These are phyloP conservation scores for Exophiala lecanii-corni DNA, from an alignment of 2,329 filamentous ascomycete species.

Conservation along the genomic window DNA sequence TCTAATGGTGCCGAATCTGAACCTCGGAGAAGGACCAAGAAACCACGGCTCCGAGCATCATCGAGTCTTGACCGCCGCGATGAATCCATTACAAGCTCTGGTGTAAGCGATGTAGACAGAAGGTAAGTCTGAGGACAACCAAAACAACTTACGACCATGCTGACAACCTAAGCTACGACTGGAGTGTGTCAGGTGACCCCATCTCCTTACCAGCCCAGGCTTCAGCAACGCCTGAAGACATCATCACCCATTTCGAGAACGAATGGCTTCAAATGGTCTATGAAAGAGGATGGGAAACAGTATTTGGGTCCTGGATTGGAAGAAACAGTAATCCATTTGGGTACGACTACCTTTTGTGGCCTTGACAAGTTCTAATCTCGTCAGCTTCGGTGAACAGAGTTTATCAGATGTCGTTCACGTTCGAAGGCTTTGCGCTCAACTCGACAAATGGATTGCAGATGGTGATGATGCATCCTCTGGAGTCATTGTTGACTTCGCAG, in stretches of 20 bases:
- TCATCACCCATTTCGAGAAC: constrained; percentile 2
- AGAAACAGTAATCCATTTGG: constrained; percentile 41
- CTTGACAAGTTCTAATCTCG: not conserved
- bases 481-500: constrained; percentile 1
- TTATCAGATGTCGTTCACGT: constrained; percentile 17
- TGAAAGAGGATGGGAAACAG: constrained; percentile 34
- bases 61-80: not conserved
- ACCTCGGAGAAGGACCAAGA: constrained; percentile 3
- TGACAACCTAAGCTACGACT: no score
- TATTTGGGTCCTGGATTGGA: constrained; percentile 43
- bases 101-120: not conserved
- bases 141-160: no score
- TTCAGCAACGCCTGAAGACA: constrained; percentile 2
- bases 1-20: constrained; percentile 1
- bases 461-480: constrained; percentile 6
- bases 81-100: not conserved
- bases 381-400: constrained; percentile 15
- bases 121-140: no score
- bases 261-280: constrained; percentile 31
- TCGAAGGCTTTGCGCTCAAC: constrained; percentile 17
- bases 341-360: constrained; percentile 31
- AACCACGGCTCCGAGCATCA: not conserved
- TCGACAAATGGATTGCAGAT: constrained; percentile 33
- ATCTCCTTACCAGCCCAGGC: not conserved
- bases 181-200: not conserved